phyloP scores from a whole-genome alignment of 225 moss, liverwort and hornwort species.

The Physcomitrium patens region DNA sequence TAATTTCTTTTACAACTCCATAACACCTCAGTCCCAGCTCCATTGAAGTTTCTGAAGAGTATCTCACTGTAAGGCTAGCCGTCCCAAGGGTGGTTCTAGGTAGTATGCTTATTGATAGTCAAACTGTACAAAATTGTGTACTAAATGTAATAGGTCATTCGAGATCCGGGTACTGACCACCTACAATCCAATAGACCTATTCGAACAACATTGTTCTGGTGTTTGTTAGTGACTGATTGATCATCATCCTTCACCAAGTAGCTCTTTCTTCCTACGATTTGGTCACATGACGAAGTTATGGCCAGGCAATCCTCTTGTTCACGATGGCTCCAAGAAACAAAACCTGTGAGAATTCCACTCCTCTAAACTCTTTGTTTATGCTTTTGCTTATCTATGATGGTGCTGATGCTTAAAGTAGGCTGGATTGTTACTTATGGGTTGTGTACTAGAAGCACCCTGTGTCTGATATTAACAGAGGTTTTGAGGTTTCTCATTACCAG shows the following conservation, averaged over 20 bases:
- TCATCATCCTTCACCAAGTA: background rate
- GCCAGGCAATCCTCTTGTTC: conserved; percentile 17
- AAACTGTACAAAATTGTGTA: conserved; percentile 31
- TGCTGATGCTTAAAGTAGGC: conserved; percentile 29
- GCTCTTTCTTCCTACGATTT: conserved; percentile 15
- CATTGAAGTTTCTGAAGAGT: background rate
- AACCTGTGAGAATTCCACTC: background rate
- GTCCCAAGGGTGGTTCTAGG: conserved; percentile 1
- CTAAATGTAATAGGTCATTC: background rate
- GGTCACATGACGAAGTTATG: conserved; percentile 26
- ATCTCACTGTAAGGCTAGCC: background rate
- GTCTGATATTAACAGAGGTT: too few relatives aligned
- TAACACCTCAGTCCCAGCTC: background rate
- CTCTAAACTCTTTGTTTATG: background rate
- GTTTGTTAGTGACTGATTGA: background rate
- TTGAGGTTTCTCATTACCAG: background rate
- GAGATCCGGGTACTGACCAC: conserved; percentile 11
- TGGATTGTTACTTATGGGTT: conserved; percentile 26
- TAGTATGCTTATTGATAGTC: background rate
- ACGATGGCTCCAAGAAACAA: background rate
- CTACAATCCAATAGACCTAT: background rate
- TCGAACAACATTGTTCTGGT: conserved; percentile 13
- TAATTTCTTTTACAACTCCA: conserved; percentile 16
- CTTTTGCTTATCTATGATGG: conserved; percentile 23
- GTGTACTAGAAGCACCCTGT: background rate